Percentiles rank a stretch among this genome's conserved stretches.
phyloP scores from a whole-genome alignment of 192 early-diverging fungal genomes.

The Piromyces sp. region DNA sequence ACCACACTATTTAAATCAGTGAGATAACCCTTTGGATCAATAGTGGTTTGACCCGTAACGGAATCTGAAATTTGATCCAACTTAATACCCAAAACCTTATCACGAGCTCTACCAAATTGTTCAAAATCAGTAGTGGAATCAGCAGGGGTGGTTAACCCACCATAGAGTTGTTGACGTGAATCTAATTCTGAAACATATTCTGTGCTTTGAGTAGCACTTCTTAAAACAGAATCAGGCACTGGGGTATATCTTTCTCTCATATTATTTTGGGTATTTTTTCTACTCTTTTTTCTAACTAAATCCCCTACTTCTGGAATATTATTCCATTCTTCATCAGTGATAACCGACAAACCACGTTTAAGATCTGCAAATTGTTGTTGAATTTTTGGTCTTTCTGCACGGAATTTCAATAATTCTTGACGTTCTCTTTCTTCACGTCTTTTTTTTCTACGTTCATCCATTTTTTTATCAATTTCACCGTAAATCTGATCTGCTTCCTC shows the following conservation, averaged over 20 bases:
- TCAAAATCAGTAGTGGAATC: slow-evolving; percentile 56
- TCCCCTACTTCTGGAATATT: slow-evolving; percentile 66
- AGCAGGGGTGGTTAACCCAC: slow-evolving; percentile 40
- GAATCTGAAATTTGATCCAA: slow-evolving; percentile 85
- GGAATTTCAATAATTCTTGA: slow-evolving; percentile 43
- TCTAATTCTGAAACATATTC: slow-evolving; percentile 40
- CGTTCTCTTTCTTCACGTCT: slow-evolving; percentile 57
- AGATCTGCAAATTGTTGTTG: slow-evolving; percentile 79
- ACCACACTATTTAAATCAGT: slow-evolving; percentile 76
- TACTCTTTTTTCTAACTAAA: slow-evolving; percentile 60
- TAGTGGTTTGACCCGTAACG: slow-evolving; percentile 63
- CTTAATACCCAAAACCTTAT: slow-evolving; percentile 75
- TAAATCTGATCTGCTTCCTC: slow-evolving; percentile 93
- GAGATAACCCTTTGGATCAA: slow-evolving; percentile 91
- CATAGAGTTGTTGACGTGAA: slow-evolving; percentile 32
- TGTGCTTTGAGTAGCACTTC: slow-evolving; percentile 31
- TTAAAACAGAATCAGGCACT: slow-evolving; percentile 47
- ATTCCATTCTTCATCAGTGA: slow-evolving; percentile 80
- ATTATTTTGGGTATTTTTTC: slow-evolving; percentile 21
- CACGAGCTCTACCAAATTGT: slow-evolving; percentile 82
- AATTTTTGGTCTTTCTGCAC: slow-evolving; percentile 59
- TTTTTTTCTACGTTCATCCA: slow-evolving; percentile 67
- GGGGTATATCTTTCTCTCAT: slow-evolving; percentile 20
- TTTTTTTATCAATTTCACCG: slow-evolving; percentile 68
- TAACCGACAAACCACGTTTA: slow-evolving; percentile 58